These are phyloP conservation scores for Lachancea cidri DNA, from an alignment of 805 yeast genomes.

Conservation along the genomic window DNA sequence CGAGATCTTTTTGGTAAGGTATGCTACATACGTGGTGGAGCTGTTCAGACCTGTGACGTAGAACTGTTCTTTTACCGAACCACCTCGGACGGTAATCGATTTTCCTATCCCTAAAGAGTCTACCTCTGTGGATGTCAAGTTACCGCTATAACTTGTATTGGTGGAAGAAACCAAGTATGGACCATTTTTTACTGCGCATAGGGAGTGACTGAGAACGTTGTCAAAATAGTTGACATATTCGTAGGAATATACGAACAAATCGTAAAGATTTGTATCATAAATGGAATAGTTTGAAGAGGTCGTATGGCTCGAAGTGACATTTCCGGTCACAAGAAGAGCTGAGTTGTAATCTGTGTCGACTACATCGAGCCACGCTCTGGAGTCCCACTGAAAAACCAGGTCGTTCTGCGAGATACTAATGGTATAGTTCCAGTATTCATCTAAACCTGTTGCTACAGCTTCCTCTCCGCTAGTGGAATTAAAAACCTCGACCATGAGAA, in stretches of 20 bases:
- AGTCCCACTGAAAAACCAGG: conserved; percentile 67
- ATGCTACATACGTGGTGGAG: conserved; percentile 60
- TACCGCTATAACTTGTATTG: conserved; percentile 1
- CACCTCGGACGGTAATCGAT: conserved; percentile 41
- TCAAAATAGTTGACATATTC: conserved; percentile 34
- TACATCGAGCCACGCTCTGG: conserved; percentile 46
- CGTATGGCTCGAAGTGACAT: conserved; percentile 31
- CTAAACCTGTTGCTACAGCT: not conserved
- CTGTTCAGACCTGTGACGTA: conserved; percentile 54
- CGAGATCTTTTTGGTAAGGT: conserved; percentile 45
- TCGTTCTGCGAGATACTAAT: conserved; percentile 62
- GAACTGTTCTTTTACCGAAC: conserved; percentile 55
- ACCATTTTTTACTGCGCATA: conserved; percentile 67
- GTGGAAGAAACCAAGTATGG: conserved; percentile 35
- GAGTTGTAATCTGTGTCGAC: conserved; percentile 68
- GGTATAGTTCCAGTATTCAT: conserved; percentile 51
- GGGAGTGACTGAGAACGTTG: conserved; percentile 44
- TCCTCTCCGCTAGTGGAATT: conserved; percentile 13
- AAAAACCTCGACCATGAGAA: conserved; percentile 22
- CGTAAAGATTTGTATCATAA: conserved; percentile 26
- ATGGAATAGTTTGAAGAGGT: conserved; percentile 17
- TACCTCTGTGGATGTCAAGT: conserved; percentile 21
- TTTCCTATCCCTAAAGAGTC: conserved; percentile 18
- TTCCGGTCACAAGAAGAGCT: conserved; percentile 61
- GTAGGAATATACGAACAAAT: conserved; percentile 45